Evolutionary conservation across 2,329 filamentous ascomycete species (phyloP).

Genomic region (Diplodia sapinea): DNA sequence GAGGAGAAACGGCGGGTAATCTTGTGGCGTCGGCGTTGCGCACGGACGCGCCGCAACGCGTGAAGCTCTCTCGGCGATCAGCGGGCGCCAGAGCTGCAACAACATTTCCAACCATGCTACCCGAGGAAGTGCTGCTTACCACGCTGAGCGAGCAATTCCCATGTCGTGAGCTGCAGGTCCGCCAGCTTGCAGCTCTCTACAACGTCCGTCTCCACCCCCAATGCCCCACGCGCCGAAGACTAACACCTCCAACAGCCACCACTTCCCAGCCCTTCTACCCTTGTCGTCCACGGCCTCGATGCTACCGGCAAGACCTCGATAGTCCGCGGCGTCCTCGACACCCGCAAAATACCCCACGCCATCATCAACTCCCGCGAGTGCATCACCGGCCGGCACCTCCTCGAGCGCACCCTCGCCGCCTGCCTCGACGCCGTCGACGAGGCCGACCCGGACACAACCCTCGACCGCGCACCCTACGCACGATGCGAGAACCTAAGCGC

Average conservation of each 20-base stretch:
- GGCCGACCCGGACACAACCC: slow-evolving; percentile 48
- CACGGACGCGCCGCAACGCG: slow-evolving; percentile 27
- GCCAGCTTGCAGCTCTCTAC: slow-evolving; percentile 53
- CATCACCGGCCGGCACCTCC: slow-evolving; percentile 76
- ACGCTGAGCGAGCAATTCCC: slow-evolving; percentile 48
- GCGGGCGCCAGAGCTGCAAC: slow-evolving; percentile 3
- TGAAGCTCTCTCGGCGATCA: slow-evolving; percentile 13
- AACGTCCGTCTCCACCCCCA: slow-evolving; percentile 44
- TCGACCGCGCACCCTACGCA: slow-evolving; percentile 55
- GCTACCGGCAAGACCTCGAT: slow-evolving; percentile 86
- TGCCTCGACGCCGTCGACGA: slow-evolving; percentile 54
- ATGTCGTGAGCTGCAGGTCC: slow-evolving; percentile 56
- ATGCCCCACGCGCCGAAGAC: slow-evolving; percentile 13
- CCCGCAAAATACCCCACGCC: slow-evolving; percentile 60
- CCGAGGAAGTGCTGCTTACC: slow-evolving; percentile 43
- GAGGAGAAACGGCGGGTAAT: no score
- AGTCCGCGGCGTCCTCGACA: slow-evolving; percentile 65
- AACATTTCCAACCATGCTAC: slow-evolving; percentile 42
- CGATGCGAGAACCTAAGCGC: slow-evolving; percentile 82
- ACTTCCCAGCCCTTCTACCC: slow-evolving; percentile 72
- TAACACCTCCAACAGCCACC: slow-evolving; percentile 56
- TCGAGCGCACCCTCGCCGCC: slow-evolving; percentile 71
- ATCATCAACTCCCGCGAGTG: slow-evolving; percentile 75
- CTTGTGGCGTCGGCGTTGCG: not conserved
- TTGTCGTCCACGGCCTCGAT: slow-evolving; percentile 83